Base-by-base conservation (phyloP, 1,284 basidiomycete species). In the Apiotrichum brassicae region DNA sequence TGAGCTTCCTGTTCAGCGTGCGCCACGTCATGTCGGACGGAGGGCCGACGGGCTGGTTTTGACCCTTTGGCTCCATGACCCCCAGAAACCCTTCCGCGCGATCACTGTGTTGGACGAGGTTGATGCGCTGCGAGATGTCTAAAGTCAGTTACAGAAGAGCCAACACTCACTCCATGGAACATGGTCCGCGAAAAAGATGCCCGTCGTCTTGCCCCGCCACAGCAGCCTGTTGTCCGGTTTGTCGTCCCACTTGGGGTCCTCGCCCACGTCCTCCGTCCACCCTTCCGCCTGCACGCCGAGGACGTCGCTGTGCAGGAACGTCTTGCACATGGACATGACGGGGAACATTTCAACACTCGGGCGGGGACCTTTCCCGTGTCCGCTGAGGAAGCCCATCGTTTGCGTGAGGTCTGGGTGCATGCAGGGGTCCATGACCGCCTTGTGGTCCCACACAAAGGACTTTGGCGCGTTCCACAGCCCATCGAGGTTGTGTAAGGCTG, bases 131-230 rank as follows among this genome's bases (percentile, higher is more conserved):
- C 3, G 76, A 72, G 19, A 76, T 61, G 54, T 72, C 66, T 68
- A 22, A 16, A 34, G 11, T 36, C 24, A 24, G 24, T 5, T 7
- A 4, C 2, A 13, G 6, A n/a, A 26, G 7, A 7, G n/a, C 14
- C 36, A 56, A 30, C 28, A 30, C 28, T 30, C 49, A 66, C 66
- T 68, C 83, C 83, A 85, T 6, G 75, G 68, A 11, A 70, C 71
- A 2, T 63, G 54, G 6, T 63, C 54, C 0, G 66, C 66, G 49
- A 81, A 78, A 58, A 71, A 75, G 38, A 84, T 83, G 1, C 83
- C 84, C 0, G 84, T 85, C 43, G 79, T 82, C 42, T 76, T 79
- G 3, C 84, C 84, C 18, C 84, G 75, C 84, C 84, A 85, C 20
- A 78, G 65, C 25, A 85, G 60, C 25, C 79, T 63, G 34, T 81